Evolutionary conservation across 2,329 filamentous ascomycete species (phyloP), one percentile per base, ranked within the genome.

Genomic region (Curvularia sp.): DNA sequence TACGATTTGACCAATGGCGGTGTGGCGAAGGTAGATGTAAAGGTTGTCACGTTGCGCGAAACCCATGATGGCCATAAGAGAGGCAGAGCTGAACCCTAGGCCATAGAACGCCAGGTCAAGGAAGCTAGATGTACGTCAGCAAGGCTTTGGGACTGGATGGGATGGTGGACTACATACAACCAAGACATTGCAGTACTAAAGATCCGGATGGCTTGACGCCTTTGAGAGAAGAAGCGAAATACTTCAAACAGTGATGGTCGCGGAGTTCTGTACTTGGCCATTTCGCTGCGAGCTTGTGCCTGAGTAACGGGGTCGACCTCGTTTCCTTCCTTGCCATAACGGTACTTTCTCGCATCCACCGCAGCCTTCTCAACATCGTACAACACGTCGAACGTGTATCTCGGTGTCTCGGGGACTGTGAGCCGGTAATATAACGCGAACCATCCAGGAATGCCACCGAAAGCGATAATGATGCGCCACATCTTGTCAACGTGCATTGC

Each of bases 341-440:
- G 86, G 77, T 94, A 95, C 28, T 89, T 88, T 70, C 88, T 85
- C 65, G 89, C 85, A 65, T 95, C 91, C 42, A 87, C 85, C 31
- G 86, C 83, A 38, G 87, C 92, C 50, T 75, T 76, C 30, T 76
- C 74, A 3, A 92, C 83, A 70, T 95, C 90, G 43, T 86, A 87
- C 50, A 87, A 84, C 22, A 95, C 86, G 72, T 95, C 91, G 68
- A 95, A 94, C 28, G 92, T 95, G 80, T 95, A 96, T 28, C 92
- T 89, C 52, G 92, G 91, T 33, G 91, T 94, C 79, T 96, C 92
- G 24, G 92, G 92, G 65, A 96, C 94, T 52, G 91, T 95, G 4
- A 95, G 85, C 62, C 91, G 89, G 79, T 91, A 95, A 82, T 95
- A 95, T 18, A 96, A 85, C 20, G 92, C 91, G 62, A 93, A 87